phyloP scores from a whole-genome alignment of 192 early-diverging fungal genomes.

The Backusella tuberculispora region DNA sequence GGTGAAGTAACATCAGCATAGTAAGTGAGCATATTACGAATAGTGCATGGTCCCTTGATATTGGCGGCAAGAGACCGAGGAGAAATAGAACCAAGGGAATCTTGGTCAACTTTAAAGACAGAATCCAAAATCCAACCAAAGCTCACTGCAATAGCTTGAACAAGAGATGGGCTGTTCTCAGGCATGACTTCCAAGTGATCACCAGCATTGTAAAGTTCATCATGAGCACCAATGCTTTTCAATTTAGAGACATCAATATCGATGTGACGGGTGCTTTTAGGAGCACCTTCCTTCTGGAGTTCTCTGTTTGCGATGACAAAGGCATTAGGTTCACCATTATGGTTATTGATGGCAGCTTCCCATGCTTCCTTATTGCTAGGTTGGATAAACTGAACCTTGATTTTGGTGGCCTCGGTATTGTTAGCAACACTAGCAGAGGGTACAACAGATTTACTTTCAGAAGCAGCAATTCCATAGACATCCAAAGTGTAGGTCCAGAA shows the following conservation, averaged over 20 bases:
- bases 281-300: slow-evolving; percentile 41
- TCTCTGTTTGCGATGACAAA: slow-evolving; percentile 41
- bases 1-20: slow-evolving; percentile 53
- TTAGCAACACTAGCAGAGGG: slow-evolving; percentile 15
- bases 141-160: slow-evolving; percentile 45
- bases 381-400: slow-evolving; percentile 27
- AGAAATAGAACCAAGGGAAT: slow-evolving; percentile 24
- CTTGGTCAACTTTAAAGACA: slow-evolving; percentile 49
- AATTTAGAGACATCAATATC: slow-evolving; percentile 33
- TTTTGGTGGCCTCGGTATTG: not conserved
- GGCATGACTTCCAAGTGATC: slow-evolving; percentile 60
- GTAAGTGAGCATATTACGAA: slow-evolving; percentile 51
- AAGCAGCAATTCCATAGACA: slow-evolving; percentile 24
- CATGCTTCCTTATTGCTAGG: slow-evolving; percentile 22
- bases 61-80: slow-evolving; percentile 51
- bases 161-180: slow-evolving; percentile 41
- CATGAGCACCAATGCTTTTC: slow-evolving; percentile 24
- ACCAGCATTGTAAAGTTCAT: slow-evolving; percentile 46
- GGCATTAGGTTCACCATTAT: slow-evolving; percentile 29
- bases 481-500: slow-evolving; percentile 33
- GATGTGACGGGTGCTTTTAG: slow-evolving; percentile 49
- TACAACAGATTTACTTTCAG: slow-evolving; percentile 23
- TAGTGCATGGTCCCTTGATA: slow-evolving; percentile 49
- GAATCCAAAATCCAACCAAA: slow-evolving; percentile 54
- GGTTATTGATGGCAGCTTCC: slow-evolving; percentile 17